A percentile compares a stretch with the other conserved stretches of the same genome.
These are phyloP conservation scores for Trichophyton mentagrophytes DNA, from an alignment of 2,329 filamentous ascomycete genomes.

Conservation along the genomic window DNA sequence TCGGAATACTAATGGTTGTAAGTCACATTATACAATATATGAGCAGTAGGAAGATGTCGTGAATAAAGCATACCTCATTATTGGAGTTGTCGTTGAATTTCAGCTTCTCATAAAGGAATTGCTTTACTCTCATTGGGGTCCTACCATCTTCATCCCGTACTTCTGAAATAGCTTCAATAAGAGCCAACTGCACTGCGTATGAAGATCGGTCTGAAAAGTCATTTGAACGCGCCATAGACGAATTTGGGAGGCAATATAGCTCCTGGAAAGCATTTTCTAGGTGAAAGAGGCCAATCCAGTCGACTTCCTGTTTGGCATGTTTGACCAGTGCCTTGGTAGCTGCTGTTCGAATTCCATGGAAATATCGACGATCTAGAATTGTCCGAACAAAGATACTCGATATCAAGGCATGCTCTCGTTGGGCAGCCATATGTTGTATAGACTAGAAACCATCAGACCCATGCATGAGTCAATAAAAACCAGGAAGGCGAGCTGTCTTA, in stretches of 20 bases:
- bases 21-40: not conserved
- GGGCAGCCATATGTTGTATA: slow-evolving; percentile 58
- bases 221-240: slow-evolving; percentile 70
- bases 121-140: slow-evolving; percentile 65
- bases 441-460: slow-evolving; percentile 34
- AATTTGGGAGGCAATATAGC: slow-evolving; percentile 71
- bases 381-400: slow-evolving; percentile 84
- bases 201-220: slow-evolving; percentile 78
- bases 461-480: not conserved
- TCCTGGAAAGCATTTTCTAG: slow-evolving; percentile 75
- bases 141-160: slow-evolving; percentile 63
- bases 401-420: slow-evolving; percentile 62
- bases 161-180: slow-evolving; percentile 65
- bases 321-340: slow-evolving; percentile 67
- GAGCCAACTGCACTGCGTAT: slow-evolving; percentile 73
- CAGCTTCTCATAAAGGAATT: slow-evolving; percentile 77
- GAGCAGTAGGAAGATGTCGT: not conserved
- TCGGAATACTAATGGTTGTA: slow-evolving; percentile 56
- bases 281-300: slow-evolving; percentile 71
- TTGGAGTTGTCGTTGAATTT: slow-evolving; percentile 90
- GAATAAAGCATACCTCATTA: slow-evolving; percentile 43
- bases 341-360: slow-evolving; percentile 78
- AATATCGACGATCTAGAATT: slow-evolving; percentile 82
- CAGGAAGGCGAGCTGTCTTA: slow-evolving; percentile 18
- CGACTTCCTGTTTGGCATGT: slow-evolving; percentile 57